Evolutionary conservation across 1,139 yeast species (phyloP).

Genomic region (Yamadazyma aaseri): DNA sequence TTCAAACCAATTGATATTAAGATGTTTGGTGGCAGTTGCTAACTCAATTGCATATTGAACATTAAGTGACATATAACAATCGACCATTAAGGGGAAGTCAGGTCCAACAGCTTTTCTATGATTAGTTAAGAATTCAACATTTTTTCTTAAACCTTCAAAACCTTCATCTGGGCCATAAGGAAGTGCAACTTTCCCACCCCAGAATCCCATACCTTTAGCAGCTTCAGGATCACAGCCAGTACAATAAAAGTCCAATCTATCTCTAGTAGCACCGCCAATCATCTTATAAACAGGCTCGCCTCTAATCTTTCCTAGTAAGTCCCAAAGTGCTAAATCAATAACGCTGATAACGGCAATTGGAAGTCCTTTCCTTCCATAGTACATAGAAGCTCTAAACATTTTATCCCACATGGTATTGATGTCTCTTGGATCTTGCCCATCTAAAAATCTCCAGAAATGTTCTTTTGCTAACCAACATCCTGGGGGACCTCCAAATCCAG

Average conservation of each 20-base stretch:
- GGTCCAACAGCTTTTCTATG: conserved; percentile 47
- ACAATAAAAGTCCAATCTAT: conserved; percentile 44
- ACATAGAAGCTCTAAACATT: conserved; percentile 48
- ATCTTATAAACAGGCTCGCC: conserved; percentile 49
- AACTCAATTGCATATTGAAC: conserved; percentile 48
- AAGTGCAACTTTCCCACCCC: conserved; percentile 51
- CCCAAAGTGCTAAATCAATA: conserved; percentile 50
- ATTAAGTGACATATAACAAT: conserved; percentile 49
- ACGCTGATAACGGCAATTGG: conserved; percentile 47
- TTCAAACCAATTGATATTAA: conserved; percentile 51
- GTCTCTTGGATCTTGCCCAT: conserved; percentile 47
- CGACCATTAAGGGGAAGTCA: conserved; percentile 51
- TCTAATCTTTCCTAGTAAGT: conserved; percentile 46
- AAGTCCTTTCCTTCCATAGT: conserved; percentile 49
- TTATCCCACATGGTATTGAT: conserved; percentile 46
- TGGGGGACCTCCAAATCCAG: conserved; percentile 54
- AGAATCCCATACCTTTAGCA: conserved; percentile 47
- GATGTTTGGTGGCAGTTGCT: conserved; percentile 39
- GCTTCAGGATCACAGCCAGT: conserved; percentile 47
- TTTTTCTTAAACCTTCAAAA: conserved; percentile 40
- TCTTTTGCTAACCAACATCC: conserved; percentile 48
- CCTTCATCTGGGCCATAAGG: conserved; percentile 54
- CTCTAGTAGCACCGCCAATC: conserved; percentile 50
- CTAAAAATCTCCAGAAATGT: conserved; percentile 44
- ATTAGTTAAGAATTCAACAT: conserved; percentile 41